phyloP scores from a whole-genome alignment of 2,329 filamentous ascomycete genomes.

The Trichoderma guizhouense region DNA sequence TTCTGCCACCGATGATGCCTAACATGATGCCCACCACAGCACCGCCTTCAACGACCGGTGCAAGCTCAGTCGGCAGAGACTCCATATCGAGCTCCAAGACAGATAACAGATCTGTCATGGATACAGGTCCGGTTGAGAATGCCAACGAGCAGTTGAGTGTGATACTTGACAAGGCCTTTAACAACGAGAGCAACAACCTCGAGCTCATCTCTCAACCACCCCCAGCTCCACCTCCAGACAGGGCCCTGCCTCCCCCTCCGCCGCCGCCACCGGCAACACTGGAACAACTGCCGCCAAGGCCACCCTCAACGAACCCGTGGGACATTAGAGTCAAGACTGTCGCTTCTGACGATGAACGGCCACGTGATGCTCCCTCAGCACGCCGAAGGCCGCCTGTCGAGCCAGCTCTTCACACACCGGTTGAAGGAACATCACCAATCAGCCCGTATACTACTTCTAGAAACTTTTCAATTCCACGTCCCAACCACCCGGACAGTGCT shows the following conservation, averaged over 20 bases:
- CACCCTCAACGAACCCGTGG: slow-evolving; percentile 44
- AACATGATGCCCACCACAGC: slow-evolving; percentile 12
- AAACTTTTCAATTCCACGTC: not conserved
- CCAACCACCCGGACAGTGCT: not conserved
- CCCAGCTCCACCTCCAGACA: not conserved
- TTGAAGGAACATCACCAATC: not conserved
- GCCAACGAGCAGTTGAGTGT: slow-evolving; percentile 30
- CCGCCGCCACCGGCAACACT: slow-evolving; percentile 1
- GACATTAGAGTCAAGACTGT: slow-evolving; percentile 31
- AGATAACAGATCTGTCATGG: slow-evolving; percentile 20
- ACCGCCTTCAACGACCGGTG: not conserved
- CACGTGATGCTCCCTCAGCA: slow-evolving; percentile 18
- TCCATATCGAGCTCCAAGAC: slow-evolving; percentile 25
- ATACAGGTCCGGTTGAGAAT: slow-evolving; percentile 25
- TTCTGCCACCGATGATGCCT: not conserved
- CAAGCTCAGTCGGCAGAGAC: slow-evolving; percentile 25
- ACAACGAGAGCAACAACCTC: not conserved
- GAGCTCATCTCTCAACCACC: slow-evolving; percentile 1
- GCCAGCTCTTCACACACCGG: not conserved
- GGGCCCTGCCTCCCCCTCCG: not conserved
- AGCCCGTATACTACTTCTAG: not conserved
- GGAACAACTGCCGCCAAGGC: slow-evolving; percentile 29
- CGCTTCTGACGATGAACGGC: slow-evolving; percentile 22
- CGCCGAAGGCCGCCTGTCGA: slow-evolving; percentile 23
- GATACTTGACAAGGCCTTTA: slow-evolving; percentile 18